Conservation (phyloP, 2,329 filamentous ascomycete genomes). For the Graphiopsis chlorocephala region DNA sequence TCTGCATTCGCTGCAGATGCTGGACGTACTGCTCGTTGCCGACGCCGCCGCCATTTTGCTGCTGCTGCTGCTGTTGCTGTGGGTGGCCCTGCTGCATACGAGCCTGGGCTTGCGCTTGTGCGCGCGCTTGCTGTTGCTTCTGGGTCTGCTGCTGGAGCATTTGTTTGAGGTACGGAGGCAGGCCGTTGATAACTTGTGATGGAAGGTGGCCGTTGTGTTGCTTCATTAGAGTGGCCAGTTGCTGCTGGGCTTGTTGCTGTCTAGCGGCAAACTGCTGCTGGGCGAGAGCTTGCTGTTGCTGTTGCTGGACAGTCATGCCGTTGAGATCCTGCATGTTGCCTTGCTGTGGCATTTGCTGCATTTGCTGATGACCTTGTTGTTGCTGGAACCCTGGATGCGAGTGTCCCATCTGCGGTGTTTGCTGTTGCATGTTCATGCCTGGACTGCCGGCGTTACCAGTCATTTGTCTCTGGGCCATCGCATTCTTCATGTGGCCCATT, state of each 20-base stretch:
- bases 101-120: conserved; percentile 22
- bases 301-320: conserved; percentile 17
- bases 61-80: conserved; percentile 18
- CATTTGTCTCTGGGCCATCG: conserved; percentile 17
- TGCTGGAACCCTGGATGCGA: conserved; percentile 23
- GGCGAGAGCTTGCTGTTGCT: conserved; percentile 12
- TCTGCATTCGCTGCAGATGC: conserved; percentile 28
- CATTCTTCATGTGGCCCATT: not conserved
- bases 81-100: conserved; percentile 14
- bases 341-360: conserved; percentile 34
- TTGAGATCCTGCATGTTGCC: conserved; percentile 20
- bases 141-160: conserved; percentile 36
- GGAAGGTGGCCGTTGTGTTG: conserved; percentile 22
- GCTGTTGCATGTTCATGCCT: conserved; percentile 11
- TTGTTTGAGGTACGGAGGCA: conserved; percentile 28
- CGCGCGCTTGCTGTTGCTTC: conserved; percentile 33
- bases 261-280: conserved; percentile 12
- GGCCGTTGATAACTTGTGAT: conserved; percentile 13
- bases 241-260: conserved; percentile 18
- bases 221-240: conserved; percentile 13
- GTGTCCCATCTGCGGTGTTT: conserved; percentile 24
- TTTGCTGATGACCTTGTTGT: conserved; percentile 28
- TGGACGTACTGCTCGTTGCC: conserved; percentile 21
- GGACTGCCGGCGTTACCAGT: conserved; percentile 8
- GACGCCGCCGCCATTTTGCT: conserved; percentile 23